Evolutionary conservation across 306 rosid genomes (phyloP).

Genomic region (Dryas drummondii): DNA sequence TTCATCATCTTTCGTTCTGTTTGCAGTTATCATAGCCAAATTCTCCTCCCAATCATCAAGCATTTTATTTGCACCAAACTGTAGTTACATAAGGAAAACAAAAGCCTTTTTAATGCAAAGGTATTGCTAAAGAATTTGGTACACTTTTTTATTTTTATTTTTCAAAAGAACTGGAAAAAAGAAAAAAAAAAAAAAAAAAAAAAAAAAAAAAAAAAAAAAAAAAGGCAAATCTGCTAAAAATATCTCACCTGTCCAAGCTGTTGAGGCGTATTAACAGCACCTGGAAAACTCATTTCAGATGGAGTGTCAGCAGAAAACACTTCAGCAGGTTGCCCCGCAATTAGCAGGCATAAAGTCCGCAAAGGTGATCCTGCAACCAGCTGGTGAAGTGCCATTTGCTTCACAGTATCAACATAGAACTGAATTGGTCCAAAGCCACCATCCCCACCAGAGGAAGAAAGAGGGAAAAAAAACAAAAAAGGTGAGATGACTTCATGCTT

Average conservation of each 20-base stretch:
- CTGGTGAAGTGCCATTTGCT: conserved; percentile 85
- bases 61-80: conserved; percentile 69
- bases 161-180: not conserved
- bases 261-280: conserved; percentile 40
- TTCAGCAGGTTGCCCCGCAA: conserved; percentile 94
- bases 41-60: conserved; percentile 93
- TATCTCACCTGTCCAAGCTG: conserved; percentile 69
- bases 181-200: too few relatives aligned
- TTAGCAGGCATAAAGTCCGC: conserved; percentile 88
- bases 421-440: conserved; percentile 42
- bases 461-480: not conserved
- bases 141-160: not conserved
- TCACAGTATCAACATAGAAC: conserved; percentile 89
- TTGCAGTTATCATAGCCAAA: conserved; percentile 87
- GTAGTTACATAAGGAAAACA: conserved; percentile 26
- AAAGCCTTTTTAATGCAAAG: conserved; percentile 20
- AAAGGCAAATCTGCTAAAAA: not conserved
- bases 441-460: conserved; percentile 15
- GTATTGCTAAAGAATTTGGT: conserved; percentile 8
- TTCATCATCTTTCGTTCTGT: conserved; percentile 92
- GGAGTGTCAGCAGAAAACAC: conserved; percentile 55
- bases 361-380: conserved; percentile 87
- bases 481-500: conserved; percentile 4
- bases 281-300: conserved; percentile 31
- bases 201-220: too few relatives aligned